Conservation (phyloP, 1,284 basidiomycete genomes). For the Clitocybe nebularis region DNA sequence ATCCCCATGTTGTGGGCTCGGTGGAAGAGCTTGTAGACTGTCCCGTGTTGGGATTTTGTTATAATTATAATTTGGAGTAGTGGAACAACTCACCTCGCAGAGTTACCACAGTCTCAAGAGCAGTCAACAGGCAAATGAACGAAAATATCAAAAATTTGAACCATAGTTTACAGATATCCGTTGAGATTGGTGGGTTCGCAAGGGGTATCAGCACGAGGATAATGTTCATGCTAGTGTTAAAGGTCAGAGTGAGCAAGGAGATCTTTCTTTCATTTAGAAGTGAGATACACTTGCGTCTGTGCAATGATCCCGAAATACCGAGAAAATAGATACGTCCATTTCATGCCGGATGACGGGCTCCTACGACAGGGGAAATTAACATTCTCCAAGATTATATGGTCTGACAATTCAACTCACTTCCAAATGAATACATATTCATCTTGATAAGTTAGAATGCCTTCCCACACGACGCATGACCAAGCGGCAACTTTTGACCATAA, state of each 20-base stretch:
- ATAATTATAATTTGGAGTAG: not conserved
- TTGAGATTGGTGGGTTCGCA: not conserved
- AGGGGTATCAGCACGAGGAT: not conserved
- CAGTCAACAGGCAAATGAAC: not conserved
- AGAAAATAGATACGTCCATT: conserved; percentile 7
- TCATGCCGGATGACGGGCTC: conserved; percentile 1
- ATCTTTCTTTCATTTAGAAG: too few species aligned
- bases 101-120: not conserved
- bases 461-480: not conserved
- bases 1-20: not conserved
- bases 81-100: not conserved
- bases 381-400: too few species aligned
- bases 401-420: conserved; percentile 5
- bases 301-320: conserved; percentile 2
- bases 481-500: conserved; percentile 1
- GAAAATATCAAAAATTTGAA: not conserved
- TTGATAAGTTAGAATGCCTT: not conserved
- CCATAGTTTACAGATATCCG: not conserved
- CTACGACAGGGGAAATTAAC: too few species aligned
- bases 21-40: not conserved
- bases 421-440: conserved; percentile 9
- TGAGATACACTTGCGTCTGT: not conserved
- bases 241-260: not conserved
- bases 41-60: not conserved
- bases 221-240: not conserved